phyloP scores from a whole-genome alignment of 2,329 filamentous ascomycete species.

The Sarocladium kiliense region DNA sequence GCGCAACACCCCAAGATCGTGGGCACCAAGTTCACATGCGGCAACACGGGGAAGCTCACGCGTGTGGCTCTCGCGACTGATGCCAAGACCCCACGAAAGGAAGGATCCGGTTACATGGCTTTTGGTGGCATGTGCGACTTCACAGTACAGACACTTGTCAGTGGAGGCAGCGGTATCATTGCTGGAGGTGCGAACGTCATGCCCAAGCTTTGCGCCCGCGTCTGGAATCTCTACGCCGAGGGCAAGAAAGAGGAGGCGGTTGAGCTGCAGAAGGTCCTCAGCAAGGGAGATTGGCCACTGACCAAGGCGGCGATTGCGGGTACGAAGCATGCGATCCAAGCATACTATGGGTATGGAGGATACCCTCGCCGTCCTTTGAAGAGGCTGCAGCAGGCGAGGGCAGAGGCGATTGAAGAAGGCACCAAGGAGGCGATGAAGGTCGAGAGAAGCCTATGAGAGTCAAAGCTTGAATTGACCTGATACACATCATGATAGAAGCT shows the following conservation, averaged over 20 bases:
- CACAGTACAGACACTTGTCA: constrained; percentile 73
- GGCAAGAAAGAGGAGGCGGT: constrained; percentile 73
- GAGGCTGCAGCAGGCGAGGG: constrained; percentile 53
- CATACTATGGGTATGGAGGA: constrained; percentile 76
- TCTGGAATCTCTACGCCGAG: constrained; percentile 70
- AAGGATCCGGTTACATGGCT: constrained; percentile 70
- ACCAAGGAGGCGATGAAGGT: constrained; percentile 61
- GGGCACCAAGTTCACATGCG: constrained; percentile 89
- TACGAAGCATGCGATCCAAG: constrained; percentile 79
- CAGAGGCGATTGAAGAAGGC: constrained; percentile 48
- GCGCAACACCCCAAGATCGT: constrained; percentile 78
- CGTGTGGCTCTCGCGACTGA: constrained; percentile 69
- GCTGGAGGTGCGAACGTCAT: constrained; percentile 82
- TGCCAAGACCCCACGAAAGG: constrained; percentile 59
- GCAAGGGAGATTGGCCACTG: constrained; percentile 75
- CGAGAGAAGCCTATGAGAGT: constrained; percentile 45
- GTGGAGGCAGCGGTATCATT: constrained; percentile 78
- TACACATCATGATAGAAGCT: no score
- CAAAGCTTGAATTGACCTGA: no score
- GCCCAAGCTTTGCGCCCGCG: constrained; percentile 72
- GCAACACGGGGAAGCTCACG: constrained; percentile 84
- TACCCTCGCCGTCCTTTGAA: constrained; percentile 69
- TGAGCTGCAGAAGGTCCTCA: constrained; percentile 70
- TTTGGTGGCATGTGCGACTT: constrained; percentile 88
- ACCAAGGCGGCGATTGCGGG: constrained; percentile 80